A percentile compares a stretch with the other conserved stretches of the same genome.
Conservation (phyloP, 345 rosid genomes). For the Citrus sp. region DNA sequence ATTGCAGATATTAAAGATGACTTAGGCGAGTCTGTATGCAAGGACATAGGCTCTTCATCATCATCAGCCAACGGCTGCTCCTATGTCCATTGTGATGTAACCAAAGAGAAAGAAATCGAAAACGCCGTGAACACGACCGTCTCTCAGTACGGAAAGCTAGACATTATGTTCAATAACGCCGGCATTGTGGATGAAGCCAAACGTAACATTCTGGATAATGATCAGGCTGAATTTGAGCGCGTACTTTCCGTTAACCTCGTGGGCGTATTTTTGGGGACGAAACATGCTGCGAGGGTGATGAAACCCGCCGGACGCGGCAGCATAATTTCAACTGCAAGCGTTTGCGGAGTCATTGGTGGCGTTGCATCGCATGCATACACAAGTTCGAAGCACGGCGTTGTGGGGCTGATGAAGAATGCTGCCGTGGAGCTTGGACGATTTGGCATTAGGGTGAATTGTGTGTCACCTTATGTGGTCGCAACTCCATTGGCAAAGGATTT, state of each 20-base stretch:
- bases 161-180: constrained; percentile 36
- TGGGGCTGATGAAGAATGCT: constrained; percentile 9
- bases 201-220: background rate
- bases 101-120: constrained; percentile 5
- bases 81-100: constrained; percentile 23
- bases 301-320: constrained; percentile 20
- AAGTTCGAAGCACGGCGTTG: background rate
- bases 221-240: constrained; percentile 14
- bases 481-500: background rate
- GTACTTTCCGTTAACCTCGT: constrained; percentile 11
- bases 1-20: constrained; percentile 18
- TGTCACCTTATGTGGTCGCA: constrained; percentile 6
- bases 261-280: constrained; percentile 26
- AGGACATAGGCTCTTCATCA: background rate
- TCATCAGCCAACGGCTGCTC: background rate
- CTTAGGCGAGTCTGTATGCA: constrained; percentile 11
- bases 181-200: background rate
- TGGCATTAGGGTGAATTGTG: constrained; percentile 24
- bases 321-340: constrained; percentile 10
- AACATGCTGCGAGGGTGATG: constrained; percentile 35
- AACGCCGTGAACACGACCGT: constrained; percentile 12
- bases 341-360: constrained; percentile 2
- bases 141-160: constrained; percentile 25
- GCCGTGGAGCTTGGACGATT: constrained; percentile 12
- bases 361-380: constrained; percentile 3